Base-by-base conservation (phyloP, 768 basidiomycete genomes). In the Cystofilobasidium macerans region DNA sequence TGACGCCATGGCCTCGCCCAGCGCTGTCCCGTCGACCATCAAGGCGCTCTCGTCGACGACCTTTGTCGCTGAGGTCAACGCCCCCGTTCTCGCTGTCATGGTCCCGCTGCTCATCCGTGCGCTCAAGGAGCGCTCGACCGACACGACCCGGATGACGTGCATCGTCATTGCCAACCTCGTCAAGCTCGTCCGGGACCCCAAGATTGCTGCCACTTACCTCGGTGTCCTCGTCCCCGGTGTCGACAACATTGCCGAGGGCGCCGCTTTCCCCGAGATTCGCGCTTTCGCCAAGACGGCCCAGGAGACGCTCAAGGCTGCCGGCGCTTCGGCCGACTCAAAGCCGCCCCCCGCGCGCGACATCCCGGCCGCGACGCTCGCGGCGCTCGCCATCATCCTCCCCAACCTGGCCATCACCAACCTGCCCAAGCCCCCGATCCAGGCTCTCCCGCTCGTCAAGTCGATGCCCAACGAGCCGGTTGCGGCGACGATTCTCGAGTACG, bases 231-330 rank as follows among this genome's bases (percentile, higher is more conserved):
- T 94, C 5, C 87, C 89, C 38, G 91, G 93, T 65, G 90, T 94
- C 22, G 84, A 88, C 73, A 88, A 87, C 76, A 90, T 97, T 70
- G 88, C 88, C 16, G 84, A 84, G 63, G 83, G 86, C 22, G 93
- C 93, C 62, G 90, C 93, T 32, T 98, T 98, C 81, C 94, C 94
- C 61, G 94, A 98, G 67, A 89, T 95, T 71, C 87, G 92, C 65
- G 89, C 88, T n/a, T 97, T 95, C 75, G 92, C 84, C 62, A 84
- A 87, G 72, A 80, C 86, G 7, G 89, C 94, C 9, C 80, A 90
- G 36, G 80, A 84, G 62, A 90, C 90, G 28, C 80, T 97, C 62
- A 76, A 83, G 68, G 87, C 86, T 71, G 84, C 92, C 54, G 91
- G 91, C 58, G 91, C 91, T 42, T 89, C 89, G 35, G 81, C 84